Conservation (phyloP, 1,139 yeast genomes). For the Chernovozyma sophiae-reginae region DNA sequence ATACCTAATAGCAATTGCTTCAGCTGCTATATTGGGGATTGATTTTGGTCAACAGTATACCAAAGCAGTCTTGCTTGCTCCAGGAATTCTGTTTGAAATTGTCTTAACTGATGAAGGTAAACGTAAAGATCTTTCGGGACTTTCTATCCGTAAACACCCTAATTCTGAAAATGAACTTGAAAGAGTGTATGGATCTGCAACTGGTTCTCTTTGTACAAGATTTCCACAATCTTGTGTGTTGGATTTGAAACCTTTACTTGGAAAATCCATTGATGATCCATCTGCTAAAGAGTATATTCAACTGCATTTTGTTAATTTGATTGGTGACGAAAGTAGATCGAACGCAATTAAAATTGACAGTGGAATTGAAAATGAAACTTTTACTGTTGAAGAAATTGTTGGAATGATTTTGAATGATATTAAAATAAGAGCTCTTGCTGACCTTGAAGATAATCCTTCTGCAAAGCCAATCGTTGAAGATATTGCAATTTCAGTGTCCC, state of each 20-base stretch:
- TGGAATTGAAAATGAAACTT: conserved; percentile 46
- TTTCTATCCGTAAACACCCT: conserved; percentile 52
- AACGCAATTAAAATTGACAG: conserved; percentile 56
- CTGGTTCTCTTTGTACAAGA: conserved; percentile 65
- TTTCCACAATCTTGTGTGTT: conserved; percentile 69
- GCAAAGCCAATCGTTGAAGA: conserved; percentile 45
- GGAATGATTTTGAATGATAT: conserved; percentile 80
- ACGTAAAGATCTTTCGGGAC: conserved; percentile 80
- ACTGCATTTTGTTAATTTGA: conserved; percentile 53
- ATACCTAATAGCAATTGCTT: conserved; percentile 12
- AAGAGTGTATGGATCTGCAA: conserved; percentile 75
- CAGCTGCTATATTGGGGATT: conserved; percentile 73
- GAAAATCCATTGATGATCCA: conserved; percentile 50
- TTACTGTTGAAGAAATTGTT: conserved; percentile 62
- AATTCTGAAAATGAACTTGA: conserved; percentile 48
- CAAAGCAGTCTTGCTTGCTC: conserved; percentile 87
- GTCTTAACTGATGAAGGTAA: conserved; percentile 87
- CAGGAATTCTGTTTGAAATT: conserved; percentile 83
- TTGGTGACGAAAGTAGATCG: conserved; percentile 33
- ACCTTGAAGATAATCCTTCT: conserved; percentile 28
- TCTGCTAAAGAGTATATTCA: conserved; percentile 41
- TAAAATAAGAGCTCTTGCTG: conserved; percentile 54
- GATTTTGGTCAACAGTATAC: conserved; percentile 89
- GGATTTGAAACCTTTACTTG: conserved; percentile 68
- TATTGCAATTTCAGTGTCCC: conserved; percentile 74